Evolutionary conservation across 1,284 basidiomycete species (phyloP).

Genomic region (Cryptococcus floricola): DNA sequence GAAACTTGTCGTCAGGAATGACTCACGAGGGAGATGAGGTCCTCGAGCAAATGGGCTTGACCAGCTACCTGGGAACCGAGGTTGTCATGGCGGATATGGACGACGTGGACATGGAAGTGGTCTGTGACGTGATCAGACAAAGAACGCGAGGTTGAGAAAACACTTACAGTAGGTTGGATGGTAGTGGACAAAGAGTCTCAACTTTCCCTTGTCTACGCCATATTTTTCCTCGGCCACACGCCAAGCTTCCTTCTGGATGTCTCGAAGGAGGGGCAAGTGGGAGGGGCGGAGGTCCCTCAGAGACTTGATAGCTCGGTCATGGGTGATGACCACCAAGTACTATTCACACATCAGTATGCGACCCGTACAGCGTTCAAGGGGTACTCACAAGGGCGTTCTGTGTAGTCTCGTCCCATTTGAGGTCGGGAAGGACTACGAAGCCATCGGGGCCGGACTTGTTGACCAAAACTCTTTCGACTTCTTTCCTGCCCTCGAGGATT

Average conservation of each 20-base stretch:
- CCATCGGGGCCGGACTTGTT: constrained; percentile 56
- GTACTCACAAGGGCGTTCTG: constrained; percentile 51
- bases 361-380: background rate
- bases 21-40: constrained; percentile 75
- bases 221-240: constrained; percentile 65
- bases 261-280: constrained; percentile 67
- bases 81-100: constrained; percentile 66
- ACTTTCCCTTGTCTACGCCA: constrained; percentile 60
- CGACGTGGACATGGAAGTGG: constrained; percentile 93
- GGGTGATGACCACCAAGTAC: constrained; percentile 70
- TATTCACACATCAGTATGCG: background rate
- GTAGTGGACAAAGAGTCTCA: constrained; percentile 88
- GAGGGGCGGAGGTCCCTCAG: constrained; percentile 64
- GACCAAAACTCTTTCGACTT: constrained; percentile 71
- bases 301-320: constrained; percentile 58
- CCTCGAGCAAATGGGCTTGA: constrained; percentile 89
- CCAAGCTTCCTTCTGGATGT: constrained; percentile 62
- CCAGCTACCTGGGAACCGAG: constrained; percentile 74
- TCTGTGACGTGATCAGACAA: constrained; percentile 54
- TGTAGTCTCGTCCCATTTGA: constrained; percentile 83
- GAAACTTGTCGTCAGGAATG: background rate
- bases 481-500: constrained; percentile 74
- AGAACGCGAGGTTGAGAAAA: background rate
- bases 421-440: constrained; percentile 82
- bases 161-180: constrained; percentile 89